phyloP scores from a whole-genome alignment of 108 stramenopile genomes.

The Nannochloropsis oceanica region DNA sequence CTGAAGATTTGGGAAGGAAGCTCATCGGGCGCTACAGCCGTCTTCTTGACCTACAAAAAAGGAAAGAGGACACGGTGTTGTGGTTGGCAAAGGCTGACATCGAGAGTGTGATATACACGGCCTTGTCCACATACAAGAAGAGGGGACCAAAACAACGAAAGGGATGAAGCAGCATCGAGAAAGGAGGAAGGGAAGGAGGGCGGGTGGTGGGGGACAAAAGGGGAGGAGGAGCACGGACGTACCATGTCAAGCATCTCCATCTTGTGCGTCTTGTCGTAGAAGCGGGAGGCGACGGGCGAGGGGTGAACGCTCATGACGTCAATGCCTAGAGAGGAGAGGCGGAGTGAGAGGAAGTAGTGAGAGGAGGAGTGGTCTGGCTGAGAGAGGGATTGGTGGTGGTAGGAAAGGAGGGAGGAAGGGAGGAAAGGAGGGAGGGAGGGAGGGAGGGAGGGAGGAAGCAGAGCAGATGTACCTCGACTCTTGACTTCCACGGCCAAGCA shows the following conservation, averaged over 20 bases:
- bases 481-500: conserved; percentile 36
- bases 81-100: too few species aligned
- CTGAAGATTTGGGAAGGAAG: conserved; percentile 76
- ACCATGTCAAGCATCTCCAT: conserved; percentile 45
- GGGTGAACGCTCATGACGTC: conserved; percentile 96
- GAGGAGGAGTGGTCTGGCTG: not conserved
- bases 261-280: conserved; percentile 63
- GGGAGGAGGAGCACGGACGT: not conserved
- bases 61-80: too few species aligned
- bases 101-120: too few species aligned
- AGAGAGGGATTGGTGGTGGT: not conserved
- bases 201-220: not conserved
- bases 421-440: not conserved
- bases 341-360: conserved; percentile 42
- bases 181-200: not conserved
- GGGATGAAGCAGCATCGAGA: not conserved
- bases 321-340: conserved; percentile 67
- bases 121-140: too few species aligned
- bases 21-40: conserved; percentile 66
- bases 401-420: not conserved
- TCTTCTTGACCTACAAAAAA: conserved; percentile 39
- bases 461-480: conserved; percentile 47
- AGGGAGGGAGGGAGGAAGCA: too few species aligned
- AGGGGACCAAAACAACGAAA: too few species aligned
- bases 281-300: conserved; percentile 82